Evolutionary conservation across 2,329 filamentous ascomycete species (phyloP).

Genomic region (Xylaria multiplex): DNA sequence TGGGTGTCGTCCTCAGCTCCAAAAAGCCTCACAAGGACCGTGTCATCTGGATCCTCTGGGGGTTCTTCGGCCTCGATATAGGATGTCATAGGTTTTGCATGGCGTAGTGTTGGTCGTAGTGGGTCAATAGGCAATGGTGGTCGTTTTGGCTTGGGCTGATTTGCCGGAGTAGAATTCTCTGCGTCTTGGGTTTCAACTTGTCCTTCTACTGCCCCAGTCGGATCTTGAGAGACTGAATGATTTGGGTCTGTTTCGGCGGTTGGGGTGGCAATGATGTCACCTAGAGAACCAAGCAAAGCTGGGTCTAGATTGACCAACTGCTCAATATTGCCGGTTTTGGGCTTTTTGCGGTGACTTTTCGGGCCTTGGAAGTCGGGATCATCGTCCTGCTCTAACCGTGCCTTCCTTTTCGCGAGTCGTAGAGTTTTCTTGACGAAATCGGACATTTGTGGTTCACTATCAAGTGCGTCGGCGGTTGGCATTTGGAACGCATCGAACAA

Average conservation of each 20-base stretch:
- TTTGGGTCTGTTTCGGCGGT: slow-evolving; percentile 29
- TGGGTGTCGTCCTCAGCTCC: slow-evolving; percentile 32
- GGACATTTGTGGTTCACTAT: slow-evolving; percentile 58
- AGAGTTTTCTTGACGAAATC: slow-evolving; percentile 66
- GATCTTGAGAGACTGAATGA: slow-evolving; percentile 35
- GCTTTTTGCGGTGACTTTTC: slow-evolving; percentile 57
- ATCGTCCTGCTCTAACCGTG: slow-evolving; percentile 62
- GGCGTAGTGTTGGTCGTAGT: slow-evolving; percentile 61
- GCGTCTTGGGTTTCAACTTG: slow-evolving; percentile 37
- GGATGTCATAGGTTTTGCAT: slow-evolving; percentile 62
- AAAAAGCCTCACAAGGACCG: slow-evolving; percentile 42
- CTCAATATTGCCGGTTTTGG: slow-evolving; percentile 50
- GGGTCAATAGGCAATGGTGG: slow-evolving; percentile 52
- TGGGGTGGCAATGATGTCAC: slow-evolving; percentile 43
- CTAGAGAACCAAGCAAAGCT: slow-evolving; percentile 56
- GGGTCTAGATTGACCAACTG: slow-evolving; percentile 62
- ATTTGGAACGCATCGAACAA: slow-evolving; percentile 68
- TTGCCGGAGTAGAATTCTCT: slow-evolving; percentile 25
- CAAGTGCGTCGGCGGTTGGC: slow-evolving; percentile 58
- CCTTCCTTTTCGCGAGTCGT: slow-evolving; percentile 63
- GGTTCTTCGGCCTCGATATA: slow-evolving; percentile 62
- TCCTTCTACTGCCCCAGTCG: slow-evolving; percentile 18
- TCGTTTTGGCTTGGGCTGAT: slow-evolving; percentile 38
- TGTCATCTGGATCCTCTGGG: slow-evolving; percentile 57
- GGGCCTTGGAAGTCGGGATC: slow-evolving; percentile 63